phyloP scores from a whole-genome alignment of 345 rosid species.

The Eucalyptus leucophloia region DNA sequence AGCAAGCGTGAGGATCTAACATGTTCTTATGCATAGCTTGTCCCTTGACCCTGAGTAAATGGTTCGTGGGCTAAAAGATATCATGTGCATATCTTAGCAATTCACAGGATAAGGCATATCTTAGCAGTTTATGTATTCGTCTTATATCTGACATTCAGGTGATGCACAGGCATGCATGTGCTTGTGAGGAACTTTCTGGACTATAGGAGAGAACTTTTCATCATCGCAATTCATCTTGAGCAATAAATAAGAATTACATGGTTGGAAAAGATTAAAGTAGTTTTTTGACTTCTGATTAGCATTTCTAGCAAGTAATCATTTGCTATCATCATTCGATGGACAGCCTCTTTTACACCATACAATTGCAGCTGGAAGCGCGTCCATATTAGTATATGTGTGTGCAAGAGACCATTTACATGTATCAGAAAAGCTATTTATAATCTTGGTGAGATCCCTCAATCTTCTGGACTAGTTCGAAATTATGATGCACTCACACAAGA shows the following conservation, averaged over 20 bases:
- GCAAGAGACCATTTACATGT: neutral
- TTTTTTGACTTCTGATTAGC: neutral
- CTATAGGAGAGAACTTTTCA: neutral
- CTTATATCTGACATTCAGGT: neutral
- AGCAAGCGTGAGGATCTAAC: neutral
- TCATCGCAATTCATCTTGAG: neutral
- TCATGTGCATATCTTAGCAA: neutral
- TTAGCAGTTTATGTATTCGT: neutral
- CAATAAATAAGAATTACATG: neutral
- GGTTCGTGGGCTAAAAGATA: neutral
- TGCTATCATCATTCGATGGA: neutral
- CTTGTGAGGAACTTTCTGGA: neutral
- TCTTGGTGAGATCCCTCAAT: neutral
- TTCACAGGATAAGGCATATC: neutral
- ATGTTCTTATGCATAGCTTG: neutral
- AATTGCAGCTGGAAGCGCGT: neutral
- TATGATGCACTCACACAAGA: neutral
- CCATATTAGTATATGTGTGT: neutral
- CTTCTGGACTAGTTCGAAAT: neutral
- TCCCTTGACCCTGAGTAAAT: neutral
- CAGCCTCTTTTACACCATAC: neutral
- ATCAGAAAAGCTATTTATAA: neutral
- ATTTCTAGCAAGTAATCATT: neutral
- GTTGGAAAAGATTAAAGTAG: neutral
- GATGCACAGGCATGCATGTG: neutral